phyloP scores from a whole-genome alignment of 1,284 basidiomycete genomes.

The Cryptococcus hybrid region DNA sequence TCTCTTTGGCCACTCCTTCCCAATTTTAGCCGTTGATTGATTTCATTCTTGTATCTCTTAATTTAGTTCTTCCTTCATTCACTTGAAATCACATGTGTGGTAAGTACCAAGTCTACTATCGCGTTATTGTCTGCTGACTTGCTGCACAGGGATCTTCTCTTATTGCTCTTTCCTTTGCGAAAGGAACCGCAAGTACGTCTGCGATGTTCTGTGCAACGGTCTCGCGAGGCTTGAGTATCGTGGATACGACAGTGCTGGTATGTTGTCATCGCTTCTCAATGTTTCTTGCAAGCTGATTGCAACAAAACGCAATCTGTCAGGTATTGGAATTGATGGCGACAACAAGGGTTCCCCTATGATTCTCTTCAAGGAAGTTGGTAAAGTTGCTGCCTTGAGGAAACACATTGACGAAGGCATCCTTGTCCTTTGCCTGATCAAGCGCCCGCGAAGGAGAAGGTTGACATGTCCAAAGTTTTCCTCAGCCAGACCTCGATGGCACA shows the following conservation, averaged over 20 bases:
- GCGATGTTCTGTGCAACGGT: slow-evolving; percentile 89
- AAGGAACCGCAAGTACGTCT: slow-evolving; percentile 90
- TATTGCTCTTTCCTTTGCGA: slow-evolving; percentile 93
- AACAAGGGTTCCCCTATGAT: slow-evolving; percentile 61
- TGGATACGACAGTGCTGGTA: slow-evolving; percentile 91
- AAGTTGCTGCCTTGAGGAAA: slow-evolving; percentile 91
- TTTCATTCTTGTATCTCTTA: background rate
- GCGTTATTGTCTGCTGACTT: too few relatives aligned
- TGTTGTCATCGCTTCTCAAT: slow-evolving; percentile 15
- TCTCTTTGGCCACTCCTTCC: too few relatives aligned
- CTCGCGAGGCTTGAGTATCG: slow-evolving; percentile 96
- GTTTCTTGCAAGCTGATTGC: background rate
- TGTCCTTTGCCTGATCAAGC: slow-evolving; percentile 14
- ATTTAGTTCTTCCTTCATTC: background rate
- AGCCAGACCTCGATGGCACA: slow-evolving; percentile 97
- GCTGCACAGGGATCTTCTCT: slow-evolving; percentile 75
- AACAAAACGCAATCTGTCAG: slow-evolving; percentile 44
- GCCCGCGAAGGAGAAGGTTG: slow-evolving; percentile 52
- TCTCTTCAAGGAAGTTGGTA: slow-evolving; percentile 99
- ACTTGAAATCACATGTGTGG: slow-evolving; percentile 12
- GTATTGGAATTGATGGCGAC: slow-evolving; percentile 94
- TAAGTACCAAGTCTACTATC: slow-evolving; percentile 2
- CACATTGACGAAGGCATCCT: slow-evolving; percentile 70
- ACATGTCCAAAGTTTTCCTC: slow-evolving; percentile 78
- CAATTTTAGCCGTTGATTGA: too few relatives aligned